Evolutionary conservation across 2,329 filamentous ascomycete genomes (phyloP).

Genomic region (Penicillium sumatraense): DNA sequence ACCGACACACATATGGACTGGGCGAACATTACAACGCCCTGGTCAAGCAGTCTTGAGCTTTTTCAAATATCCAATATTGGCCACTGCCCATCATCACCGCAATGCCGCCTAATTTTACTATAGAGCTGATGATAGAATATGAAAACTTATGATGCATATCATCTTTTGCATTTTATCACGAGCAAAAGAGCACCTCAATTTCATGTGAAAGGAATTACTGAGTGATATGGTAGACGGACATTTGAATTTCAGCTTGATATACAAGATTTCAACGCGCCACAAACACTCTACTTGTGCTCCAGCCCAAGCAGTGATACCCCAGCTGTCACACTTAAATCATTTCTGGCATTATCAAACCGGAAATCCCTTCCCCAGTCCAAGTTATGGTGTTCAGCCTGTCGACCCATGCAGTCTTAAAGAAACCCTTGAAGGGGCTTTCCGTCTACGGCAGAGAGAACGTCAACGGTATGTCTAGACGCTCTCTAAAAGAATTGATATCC

Average conservation of each 20-base stretch:
- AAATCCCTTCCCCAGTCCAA: neutral
- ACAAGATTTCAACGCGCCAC: too few relatives aligned
- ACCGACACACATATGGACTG: constrained; percentile 88
- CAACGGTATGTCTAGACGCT: too few relatives aligned
- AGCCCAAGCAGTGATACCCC: neutral
- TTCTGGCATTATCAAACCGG: neutral
- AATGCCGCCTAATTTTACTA: neutral
- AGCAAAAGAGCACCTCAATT: too few relatives aligned
- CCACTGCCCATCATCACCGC: neutral
- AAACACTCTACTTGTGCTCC: neutral
- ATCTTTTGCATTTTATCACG: neutral
- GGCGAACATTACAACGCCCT: constrained; percentile 98
- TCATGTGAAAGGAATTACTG: neutral
- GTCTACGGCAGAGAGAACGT: too few relatives aligned
- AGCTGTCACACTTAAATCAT: neutral
- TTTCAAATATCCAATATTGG: neutral
- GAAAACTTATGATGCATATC: neutral
- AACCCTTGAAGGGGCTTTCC: neutral
- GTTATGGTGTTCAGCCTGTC: neutral
- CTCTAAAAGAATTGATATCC: too few relatives aligned
- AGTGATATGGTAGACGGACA: neutral
- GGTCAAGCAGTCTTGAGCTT: constrained; percentile 48
- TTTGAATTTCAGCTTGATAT: neutral
- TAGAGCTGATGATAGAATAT: neutral
- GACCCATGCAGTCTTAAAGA: neutral